Percentiles rank a stretch among this genome's conserved stretches.
These are phyloP conservation scores for Linnemannia zychae DNA, from an alignment of 192 early-diverging fungal species.

Conservation along the genomic window DNA sequence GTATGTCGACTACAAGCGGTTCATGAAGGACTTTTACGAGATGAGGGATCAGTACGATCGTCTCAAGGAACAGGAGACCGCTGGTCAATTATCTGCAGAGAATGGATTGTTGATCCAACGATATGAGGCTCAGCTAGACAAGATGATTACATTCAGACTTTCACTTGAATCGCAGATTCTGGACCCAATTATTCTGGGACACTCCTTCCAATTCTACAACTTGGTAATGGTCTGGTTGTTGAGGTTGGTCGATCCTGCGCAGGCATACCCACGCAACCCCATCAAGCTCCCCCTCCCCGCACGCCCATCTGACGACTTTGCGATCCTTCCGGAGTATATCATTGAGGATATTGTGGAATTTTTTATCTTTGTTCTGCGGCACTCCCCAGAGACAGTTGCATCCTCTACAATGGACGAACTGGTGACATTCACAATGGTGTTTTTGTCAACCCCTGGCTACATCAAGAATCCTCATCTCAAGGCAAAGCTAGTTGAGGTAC, in stretches of 20 bases:
- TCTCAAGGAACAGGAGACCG: slow-evolving; percentile 70
- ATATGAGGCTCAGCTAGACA: slow-evolving; percentile 76
- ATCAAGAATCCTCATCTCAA: slow-evolving; percentile 97
- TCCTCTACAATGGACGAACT: slow-evolving; percentile 61
- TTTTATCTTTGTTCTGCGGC: slow-evolving; percentile 75
- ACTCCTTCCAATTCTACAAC: slow-evolving; percentile 85
- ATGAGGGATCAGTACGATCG: slow-evolving; percentile 76
- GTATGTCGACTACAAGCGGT: slow-evolving; percentile 74
- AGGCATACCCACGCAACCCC: slow-evolving; percentile 58
- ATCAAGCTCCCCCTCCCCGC: slow-evolving; percentile 70
- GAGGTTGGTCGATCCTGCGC: slow-evolving; percentile 74
- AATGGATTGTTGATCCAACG: slow-evolving; percentile 68
- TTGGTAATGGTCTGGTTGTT: slow-evolving; percentile 93
- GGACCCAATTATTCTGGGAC: slow-evolving; percentile 77
- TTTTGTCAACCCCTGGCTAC: slow-evolving; percentile 82
- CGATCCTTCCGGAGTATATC: slow-evolving; percentile 92
- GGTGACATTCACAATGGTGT: slow-evolving; percentile 80
- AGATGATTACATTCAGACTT: slow-evolving; percentile 73
- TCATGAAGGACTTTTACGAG: slow-evolving; percentile 78
- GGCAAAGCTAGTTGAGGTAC: slow-evolving; percentile 92
- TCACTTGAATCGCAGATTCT: slow-evolving; percentile 83
- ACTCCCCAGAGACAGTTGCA: slow-evolving; percentile 59
- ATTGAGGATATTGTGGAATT: slow-evolving; percentile 91
- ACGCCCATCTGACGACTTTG: slow-evolving; percentile 68
- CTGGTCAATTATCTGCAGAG: slow-evolving; percentile 31